Base-by-base conservation (phyloP, 768 basidiomycete species). In the Boletus patriciae region DNA sequence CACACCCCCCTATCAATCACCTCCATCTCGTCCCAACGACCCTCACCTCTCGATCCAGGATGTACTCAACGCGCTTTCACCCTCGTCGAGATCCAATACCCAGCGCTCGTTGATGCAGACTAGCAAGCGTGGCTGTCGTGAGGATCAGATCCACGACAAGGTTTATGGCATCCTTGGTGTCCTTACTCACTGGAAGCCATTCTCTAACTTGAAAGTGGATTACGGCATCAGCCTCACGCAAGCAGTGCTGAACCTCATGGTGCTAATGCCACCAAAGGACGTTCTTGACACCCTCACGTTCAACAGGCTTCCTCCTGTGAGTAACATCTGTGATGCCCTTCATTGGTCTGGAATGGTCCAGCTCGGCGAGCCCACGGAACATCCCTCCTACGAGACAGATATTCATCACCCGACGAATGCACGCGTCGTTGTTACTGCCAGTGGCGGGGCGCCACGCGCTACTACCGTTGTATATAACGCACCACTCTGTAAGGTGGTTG, bases 211-310 rank as follows among this genome's bases (percentile, higher is more conserved):
- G 21, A 18, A 34, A 10, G 44, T 37, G 33, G 50, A 61, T 25
- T 61, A 62, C 33, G 8, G 42, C 2, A 49, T 25, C 19, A 34
- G 18, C 6, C 44, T 54, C 19, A 6, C 27, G 4, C 29, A 42
- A n/a, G 40, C 34, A 19, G 6, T 61, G 15, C 18, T 53, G 38
- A 37, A 54, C 31, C 52, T 61, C 43, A 59, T 59, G 57, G 2
- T 6, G 16, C 25, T 53, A 37, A 60, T 60, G 57, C 38, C 57
- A 3, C 8, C 58, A 9, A 42, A 50, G 0, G 57, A 54, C 9
- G 31, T 59, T n/a, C 59, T 61, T 25, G 59, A 61, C 37, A 59
- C 57, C 7, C 59, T 61, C 48, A 50, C 40, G 13, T 61, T 61
- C 33, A 60, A 60, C 31, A 45, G 2, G 4, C 57, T 52, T 46